Conservation (phyloP, 139 green algal genomes). For the Chlorella sp. region DNA sequence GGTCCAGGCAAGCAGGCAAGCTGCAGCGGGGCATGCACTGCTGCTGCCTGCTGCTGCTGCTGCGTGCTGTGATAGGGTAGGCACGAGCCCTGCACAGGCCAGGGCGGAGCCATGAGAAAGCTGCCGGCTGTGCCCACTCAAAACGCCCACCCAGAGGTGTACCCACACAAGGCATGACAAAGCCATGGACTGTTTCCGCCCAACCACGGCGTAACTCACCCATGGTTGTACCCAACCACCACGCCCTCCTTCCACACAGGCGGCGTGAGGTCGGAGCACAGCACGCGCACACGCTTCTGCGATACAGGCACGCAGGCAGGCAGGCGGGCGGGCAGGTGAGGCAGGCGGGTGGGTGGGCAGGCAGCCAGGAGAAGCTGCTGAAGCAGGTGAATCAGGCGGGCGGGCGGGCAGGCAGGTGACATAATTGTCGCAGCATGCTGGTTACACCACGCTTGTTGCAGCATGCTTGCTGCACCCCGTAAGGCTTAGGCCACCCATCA, state of each 20-base stretch:
- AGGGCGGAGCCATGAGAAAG: too few species aligned
- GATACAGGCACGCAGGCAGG: not conserved
- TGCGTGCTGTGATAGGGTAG: too few species aligned
- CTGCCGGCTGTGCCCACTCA: too few species aligned
- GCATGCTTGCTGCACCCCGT: not conserved
- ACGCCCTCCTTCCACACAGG: constrained; percentile 4
- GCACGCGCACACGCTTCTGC: constrained; percentile 26
- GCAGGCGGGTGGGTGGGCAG: not conserved
- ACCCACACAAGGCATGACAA: too few species aligned
- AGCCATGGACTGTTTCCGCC: too few species aligned
- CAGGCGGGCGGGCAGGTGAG: not conserved
- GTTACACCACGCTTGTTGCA: not conserved
- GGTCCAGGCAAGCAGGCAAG: too few species aligned
- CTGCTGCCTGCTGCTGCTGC: too few species aligned
- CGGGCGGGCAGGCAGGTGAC: not conserved
- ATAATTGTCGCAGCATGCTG: too few species aligned
- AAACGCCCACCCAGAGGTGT: too few species aligned
- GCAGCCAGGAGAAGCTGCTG: not conserved
- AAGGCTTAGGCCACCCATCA: too few species aligned
- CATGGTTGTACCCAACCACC: constrained; percentile 14
- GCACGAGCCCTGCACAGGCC: too few species aligned
- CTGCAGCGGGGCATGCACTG: not conserved
- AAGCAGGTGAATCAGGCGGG: not conserved
- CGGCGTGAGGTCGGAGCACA: not conserved
- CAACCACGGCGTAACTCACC: not conserved